Evolutionary conservation across 1,284 basidiomycete species (phyloP), one percentile per base, ranked within the genome.

Genomic region (Anthracocystis setariae): DNA sequence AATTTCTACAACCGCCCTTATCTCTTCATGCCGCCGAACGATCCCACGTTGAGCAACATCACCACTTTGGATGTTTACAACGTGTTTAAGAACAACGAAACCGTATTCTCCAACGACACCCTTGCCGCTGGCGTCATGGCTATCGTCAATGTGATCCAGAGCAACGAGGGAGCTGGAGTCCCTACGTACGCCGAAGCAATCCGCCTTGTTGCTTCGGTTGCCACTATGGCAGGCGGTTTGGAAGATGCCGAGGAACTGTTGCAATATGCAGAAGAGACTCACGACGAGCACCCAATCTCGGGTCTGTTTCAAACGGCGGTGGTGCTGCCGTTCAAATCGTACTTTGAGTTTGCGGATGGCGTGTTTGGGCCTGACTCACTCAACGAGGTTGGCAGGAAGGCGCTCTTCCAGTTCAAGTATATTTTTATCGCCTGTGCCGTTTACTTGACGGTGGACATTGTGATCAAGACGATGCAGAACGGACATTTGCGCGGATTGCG

Each of bases 371-470:
- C 67, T 5, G 67, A 70, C 43, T 70, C 67, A 42, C 21, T 60
- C 20, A 13, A 46, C 17, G 42, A 56, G 37, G 47, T 52, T 15
- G 39, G 17, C 38, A 53, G 61, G 38, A 56, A 52, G 35, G n/a
- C n/a, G n/a, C 46, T 65, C 8, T 70, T 70, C 43, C 61, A 70
- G 57, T 70, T 59, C 57, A 65, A 70, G 25, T 70, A 70, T 49
- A 70, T 70, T 48, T 70, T 59, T 45, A 53, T 70, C 8, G 57
- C 61, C 0, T 56, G 61, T 18, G 67, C 67, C 5, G 57, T 51
- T 15, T 70, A 60, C 27, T 33, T 70, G 15, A 39, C 46, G 24
- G 49, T 60, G 21, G 62, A 65, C 27, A 64, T 65, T n/a, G 49
- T 61, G 44, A 56, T 70, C 52, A 70, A 70, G 47, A 46, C 46